Base-by-base conservation (phyloP, 176 grass and related monocot genomes). In the Neostapfia colusana region DNA sequence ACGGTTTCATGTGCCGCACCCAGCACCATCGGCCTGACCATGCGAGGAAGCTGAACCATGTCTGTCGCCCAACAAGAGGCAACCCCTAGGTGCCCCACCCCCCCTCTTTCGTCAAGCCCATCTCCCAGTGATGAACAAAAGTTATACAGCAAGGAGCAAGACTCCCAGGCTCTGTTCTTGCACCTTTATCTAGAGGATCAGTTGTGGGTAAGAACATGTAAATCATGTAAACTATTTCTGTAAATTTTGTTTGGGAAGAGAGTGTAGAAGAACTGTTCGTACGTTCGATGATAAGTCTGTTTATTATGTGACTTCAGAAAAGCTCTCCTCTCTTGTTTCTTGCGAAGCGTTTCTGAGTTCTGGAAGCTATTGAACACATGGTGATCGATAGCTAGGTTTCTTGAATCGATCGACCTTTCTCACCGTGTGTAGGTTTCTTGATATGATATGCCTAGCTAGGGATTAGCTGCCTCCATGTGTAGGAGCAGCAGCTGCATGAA, bases 21-120 rank as follows among this genome's bases (percentile, higher is more conserved):
- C 92, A 99, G 72, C 87, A 87, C 70, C 92, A 92, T 46, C 91
- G 87, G 15, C 79, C 35, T 0, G 92, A 90, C 10, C 96, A 99
- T 10, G 89, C 96, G n/a, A 83, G 77, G 74, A 99, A 89, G 86
- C 81, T 87, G 40, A 99, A 99, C 78, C 96, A 95, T 26, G 87
- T 99, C 4, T 99, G 95, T 56, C 89, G 91, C 71, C 95, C 92
- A 34, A 90, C 89, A 10, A 90, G 95, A 56, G 83, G 82, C 81
- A 92, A 86, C 45, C 72, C 80, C 37, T 89, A 77, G 41, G 10
- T 21, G n/a, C n/a, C n/a, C n/a, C n/a, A n/a, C n/a, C n/a, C n/a
- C 40, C 2, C 31, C n/a, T 39, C 50, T 17, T 41, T 38, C 10
- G 23, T 62, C 41, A 27, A 54, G 18, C 6, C 23, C 40, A 18